phyloP scores from a whole-genome alignment of 2,329 filamentous ascomycete species.

The Nemania sp. region DNA sequence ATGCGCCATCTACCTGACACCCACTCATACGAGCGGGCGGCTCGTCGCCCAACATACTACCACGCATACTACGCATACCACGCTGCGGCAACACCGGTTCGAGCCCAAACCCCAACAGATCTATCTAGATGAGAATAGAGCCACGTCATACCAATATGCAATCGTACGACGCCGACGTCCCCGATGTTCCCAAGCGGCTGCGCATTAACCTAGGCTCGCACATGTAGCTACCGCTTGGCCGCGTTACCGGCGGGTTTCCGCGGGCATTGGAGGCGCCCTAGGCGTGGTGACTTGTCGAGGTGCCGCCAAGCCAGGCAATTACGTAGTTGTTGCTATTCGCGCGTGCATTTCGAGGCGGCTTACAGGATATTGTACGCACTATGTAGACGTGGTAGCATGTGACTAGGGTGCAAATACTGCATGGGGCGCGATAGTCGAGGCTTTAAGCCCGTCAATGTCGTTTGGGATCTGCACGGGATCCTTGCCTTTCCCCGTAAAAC shows the following conservation, averaged over 20 bases:
- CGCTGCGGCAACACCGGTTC: slow-evolving; percentile 15
- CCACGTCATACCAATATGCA: slow-evolving; percentile 31
- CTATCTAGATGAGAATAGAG: slow-evolving; percentile 16
- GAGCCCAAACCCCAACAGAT: slow-evolving; percentile 4
- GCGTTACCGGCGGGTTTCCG: slow-evolving; percentile 4
- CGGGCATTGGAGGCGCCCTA: slow-evolving; percentile 13
- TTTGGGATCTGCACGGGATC: slow-evolving; percentile 32
- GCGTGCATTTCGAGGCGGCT: not conserved
- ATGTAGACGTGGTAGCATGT: slow-evolving; percentile 21
- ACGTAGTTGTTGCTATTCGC: slow-evolving; percentile 25
- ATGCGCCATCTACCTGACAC: not conserved
- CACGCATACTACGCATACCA: not conserved
- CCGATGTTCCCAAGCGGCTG: slow-evolving; percentile 8
- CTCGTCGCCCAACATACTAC: not conserved
- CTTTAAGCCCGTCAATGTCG: slow-evolving; percentile 20
- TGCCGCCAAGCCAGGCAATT: slow-evolving; percentile 28
- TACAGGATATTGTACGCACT: not conserved
- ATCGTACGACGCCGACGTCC: slow-evolving; percentile 31
- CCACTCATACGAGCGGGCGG: not conserved
- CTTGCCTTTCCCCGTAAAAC: slow-evolving; percentile 34
- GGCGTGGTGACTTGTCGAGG: slow-evolving; percentile 13
- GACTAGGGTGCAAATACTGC: slow-evolving; percentile 19
- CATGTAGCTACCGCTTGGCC: slow-evolving; percentile 15
- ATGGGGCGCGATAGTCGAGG: slow-evolving; percentile 12
- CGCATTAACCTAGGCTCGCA: slow-evolving; percentile 20